Conservation (phyloP, 1,284 basidiomycete genomes). For the Xerocomus amazonicus region DNA sequence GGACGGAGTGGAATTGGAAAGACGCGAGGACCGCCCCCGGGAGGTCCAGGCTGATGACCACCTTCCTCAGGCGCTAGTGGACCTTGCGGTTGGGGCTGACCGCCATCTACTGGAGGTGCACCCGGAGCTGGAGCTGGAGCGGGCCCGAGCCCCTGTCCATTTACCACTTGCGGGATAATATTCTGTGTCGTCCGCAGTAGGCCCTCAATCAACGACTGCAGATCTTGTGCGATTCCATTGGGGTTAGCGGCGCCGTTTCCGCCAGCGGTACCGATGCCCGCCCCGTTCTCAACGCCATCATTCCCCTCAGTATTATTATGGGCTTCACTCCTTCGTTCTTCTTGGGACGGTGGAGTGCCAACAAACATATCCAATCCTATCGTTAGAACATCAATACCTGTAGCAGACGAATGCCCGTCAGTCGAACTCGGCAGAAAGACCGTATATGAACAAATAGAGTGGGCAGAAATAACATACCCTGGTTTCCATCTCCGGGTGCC, state of each 20-base stretch:
- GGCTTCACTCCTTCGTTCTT: slow-evolving; percentile 5
- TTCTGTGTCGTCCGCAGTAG: slow-evolving; percentile 25
- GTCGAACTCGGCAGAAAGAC: slow-evolving; percentile 18
- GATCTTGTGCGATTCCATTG: slow-evolving; percentile 21
- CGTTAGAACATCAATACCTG: slow-evolving; percentile 27
- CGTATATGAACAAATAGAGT: slow-evolving; percentile 3
- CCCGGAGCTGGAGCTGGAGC: slow-evolving; percentile 1
- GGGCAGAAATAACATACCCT: slow-evolving; percentile 13
- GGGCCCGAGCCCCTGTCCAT: slow-evolving; percentile 11
- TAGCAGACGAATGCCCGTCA: slow-evolving; percentile 10
- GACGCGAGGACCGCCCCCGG: slow-evolving; percentile 8
- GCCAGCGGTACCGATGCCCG: slow-evolving; percentile 11
- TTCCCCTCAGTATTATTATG: slow-evolving; percentile 9
- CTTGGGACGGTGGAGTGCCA: slow-evolving; percentile 12
- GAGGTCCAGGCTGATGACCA: slow-evolving; percentile 4
- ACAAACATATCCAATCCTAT: slow-evolving; percentile 34
- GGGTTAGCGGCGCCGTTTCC: slow-evolving; percentile 16
- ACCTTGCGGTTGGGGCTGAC: slow-evolving; percentile 11
- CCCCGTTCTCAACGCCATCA: slow-evolving; percentile 2
- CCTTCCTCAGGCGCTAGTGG: slow-evolving; percentile 4
- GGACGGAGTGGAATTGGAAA: slow-evolving; percentile 19
- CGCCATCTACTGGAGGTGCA: slow-evolving; percentile 3
- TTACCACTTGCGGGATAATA: slow-evolving; percentile 23
- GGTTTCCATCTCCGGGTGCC: slow-evolving; percentile 15
- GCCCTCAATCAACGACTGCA: slow-evolving; percentile 25